Conservation (phyloP, 2,329 filamentous ascomycete species). For the Achaetomium macrosporum region DNA sequence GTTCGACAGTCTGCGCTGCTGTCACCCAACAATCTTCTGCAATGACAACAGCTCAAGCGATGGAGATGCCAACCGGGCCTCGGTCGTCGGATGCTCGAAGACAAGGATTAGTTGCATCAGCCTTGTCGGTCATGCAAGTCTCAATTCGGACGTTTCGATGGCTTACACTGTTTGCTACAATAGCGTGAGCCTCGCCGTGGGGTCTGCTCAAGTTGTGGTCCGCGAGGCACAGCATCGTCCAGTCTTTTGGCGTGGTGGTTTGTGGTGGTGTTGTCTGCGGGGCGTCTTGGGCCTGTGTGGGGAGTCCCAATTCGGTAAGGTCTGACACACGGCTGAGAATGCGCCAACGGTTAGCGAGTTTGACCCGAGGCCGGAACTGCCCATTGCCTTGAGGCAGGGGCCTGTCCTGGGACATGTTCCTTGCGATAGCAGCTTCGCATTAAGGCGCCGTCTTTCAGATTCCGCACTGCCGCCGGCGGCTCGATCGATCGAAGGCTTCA, state of each 20-base stretch:
- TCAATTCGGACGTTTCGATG: slow-evolving; percentile 5
- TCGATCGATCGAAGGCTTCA: slow-evolving; percentile 5
- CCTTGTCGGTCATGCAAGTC: slow-evolving; percentile 6
- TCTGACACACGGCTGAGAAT: slow-evolving; percentile 46
- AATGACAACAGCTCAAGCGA: not conserved
- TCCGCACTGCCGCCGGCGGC: not conserved
- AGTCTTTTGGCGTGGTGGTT: not conserved
- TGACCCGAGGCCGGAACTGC: slow-evolving; percentile 35
- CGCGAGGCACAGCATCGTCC: slow-evolving; percentile 7
- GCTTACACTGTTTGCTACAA: not conserved
- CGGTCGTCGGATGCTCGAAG: not conserved
- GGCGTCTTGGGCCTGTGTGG: slow-evolving; percentile 18
- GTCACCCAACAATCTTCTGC: not conserved
- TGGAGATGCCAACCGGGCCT: not conserved
- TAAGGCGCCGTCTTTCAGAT: not conserved
- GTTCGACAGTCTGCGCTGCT: not conserved
- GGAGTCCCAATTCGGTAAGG: slow-evolving; percentile 27
- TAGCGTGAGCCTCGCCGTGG: not conserved
- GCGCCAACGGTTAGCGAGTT: slow-evolving; percentile 46
- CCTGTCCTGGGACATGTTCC: slow-evolving; percentile 13
- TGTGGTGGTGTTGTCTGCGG: not conserved
- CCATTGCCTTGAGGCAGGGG: slow-evolving; percentile 27
- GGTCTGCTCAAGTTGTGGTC: slow-evolving; percentile 4
- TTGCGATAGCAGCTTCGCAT: slow-evolving; percentile 18
- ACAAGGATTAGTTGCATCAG: slow-evolving; percentile 10